Evolutionary conservation across 2,329 filamentous ascomycete genomes (phyloP).

Genomic region (Plectosphaerella plurivora): DNA sequence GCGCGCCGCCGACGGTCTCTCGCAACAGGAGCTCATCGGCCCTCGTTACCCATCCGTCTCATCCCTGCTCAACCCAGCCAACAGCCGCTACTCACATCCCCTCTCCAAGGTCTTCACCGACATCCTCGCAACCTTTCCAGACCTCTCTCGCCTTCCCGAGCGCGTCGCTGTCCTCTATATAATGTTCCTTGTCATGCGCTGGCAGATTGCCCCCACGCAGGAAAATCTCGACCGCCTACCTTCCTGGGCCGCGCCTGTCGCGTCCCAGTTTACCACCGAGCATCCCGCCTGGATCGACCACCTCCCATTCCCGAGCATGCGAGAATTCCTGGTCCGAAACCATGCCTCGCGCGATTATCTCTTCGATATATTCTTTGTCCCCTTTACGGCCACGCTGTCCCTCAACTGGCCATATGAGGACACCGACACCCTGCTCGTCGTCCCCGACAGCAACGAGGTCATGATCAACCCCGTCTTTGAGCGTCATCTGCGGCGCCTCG

Average conservation of each 20-base stretch:
- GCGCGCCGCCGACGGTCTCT: conserved; percentile 60
- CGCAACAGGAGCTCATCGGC: conserved; percentile 63
- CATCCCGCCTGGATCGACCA: conserved; percentile 84
- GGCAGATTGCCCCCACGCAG: conserved; percentile 74
- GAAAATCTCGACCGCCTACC: conserved; percentile 79
- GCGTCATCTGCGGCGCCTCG: conserved; percentile 66
- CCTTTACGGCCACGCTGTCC: conserved; percentile 70
- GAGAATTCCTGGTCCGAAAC: conserved; percentile 56
- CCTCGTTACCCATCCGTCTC: conserved; percentile 77
- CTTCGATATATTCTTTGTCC: conserved; percentile 80
- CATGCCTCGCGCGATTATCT: conserved; percentile 47
- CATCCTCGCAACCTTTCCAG: conserved; percentile 78
- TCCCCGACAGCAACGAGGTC: conserved; percentile 57
- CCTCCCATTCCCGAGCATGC: conserved; percentile 73
- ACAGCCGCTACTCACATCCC: conserved; percentile 62
- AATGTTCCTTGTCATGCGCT: conserved; percentile 85
- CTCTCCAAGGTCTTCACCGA: conserved; percentile 83
- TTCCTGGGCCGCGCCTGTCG: conserved; percentile 63
- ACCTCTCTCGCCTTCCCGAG: conserved; percentile 73
- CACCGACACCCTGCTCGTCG: conserved; percentile 61
- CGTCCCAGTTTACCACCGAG: conserved; percentile 58
- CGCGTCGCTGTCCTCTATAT: conserved; percentile 76
- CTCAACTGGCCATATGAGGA: conserved; percentile 84
- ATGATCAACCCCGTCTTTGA: conserved; percentile 86
- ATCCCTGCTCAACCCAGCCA: conserved; percentile 69